A percentile compares a stretch with the other conserved stretches of the same genome.
Conservation (phyloP, 1,284 basidiomycete species). For the Ganoderma lingzhi region DNA sequence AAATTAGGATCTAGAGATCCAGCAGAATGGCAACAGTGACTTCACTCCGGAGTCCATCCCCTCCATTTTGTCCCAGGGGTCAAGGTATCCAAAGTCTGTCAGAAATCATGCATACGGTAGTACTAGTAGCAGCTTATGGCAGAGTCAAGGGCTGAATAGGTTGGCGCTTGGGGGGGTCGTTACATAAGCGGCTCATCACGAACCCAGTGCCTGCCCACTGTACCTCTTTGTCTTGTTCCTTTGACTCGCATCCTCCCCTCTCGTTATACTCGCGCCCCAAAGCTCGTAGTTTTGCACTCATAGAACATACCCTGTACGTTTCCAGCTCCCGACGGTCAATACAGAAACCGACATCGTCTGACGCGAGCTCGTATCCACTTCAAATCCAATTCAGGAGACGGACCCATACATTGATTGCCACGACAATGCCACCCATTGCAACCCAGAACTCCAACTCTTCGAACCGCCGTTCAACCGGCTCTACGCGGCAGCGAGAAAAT, state of each 20-base stretch:
- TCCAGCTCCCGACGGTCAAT: neutral
- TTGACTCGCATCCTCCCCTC: neutral
- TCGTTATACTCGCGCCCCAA: too few species aligned
- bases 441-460: constrained; percentile 8
- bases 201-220: neutral
- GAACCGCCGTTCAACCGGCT: constrained; percentile 30
- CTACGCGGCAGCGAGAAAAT: constrained; percentile 32
- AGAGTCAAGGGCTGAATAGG: neutral
- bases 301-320: constrained; percentile 7
- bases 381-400: neutral
- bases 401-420: neutral
- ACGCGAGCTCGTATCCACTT: constrained; percentile 1
- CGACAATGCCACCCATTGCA: constrained; percentile 28
- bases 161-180: neutral
- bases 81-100: neutral
- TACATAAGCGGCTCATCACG: neutral
- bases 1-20: constrained; percentile 3
- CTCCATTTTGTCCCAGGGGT: neutral
- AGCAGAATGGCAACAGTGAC: neutral
- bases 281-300: neutral
- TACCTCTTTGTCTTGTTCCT: neutral
- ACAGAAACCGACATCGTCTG: neutral
- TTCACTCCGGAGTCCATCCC: neutral
- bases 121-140: neutral
- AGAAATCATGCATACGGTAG: neutral